Evolutionary conservation across 1,139 yeast genomes (phyloP).

Genomic region (Yamadazyma oceani): DNA sequence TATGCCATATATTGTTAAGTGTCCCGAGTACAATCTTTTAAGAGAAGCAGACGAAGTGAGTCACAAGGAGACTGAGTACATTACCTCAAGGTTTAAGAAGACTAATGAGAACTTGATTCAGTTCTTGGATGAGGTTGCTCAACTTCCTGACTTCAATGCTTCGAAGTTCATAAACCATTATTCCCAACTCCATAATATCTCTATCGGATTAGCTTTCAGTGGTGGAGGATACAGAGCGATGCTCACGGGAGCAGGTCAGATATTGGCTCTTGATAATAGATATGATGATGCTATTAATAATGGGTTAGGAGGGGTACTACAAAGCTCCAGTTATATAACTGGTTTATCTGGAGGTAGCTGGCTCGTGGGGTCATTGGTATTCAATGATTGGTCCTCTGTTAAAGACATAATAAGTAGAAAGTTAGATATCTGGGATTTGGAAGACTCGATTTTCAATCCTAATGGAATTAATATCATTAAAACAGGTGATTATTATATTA

Average conservation of each 20-base stretch:
- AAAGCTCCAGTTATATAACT: slow-evolving; percentile 37
- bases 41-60: slow-evolving; percentile 32
- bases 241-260: slow-evolving; percentile 44
- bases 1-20: slow-evolving; percentile 26
- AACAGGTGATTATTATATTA: slow-evolving; percentile 34
- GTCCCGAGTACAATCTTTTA: slow-evolving; percentile 24
- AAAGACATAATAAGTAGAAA: slow-evolving; percentile 29
- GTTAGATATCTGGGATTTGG: slow-evolving; percentile 38
- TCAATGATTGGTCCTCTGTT: slow-evolving; percentile 41
- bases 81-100: slow-evolving; percentile 25
- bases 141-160: slow-evolving; percentile 36
- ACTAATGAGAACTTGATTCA: slow-evolving; percentile 33
- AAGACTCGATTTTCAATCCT: slow-evolving; percentile 41
- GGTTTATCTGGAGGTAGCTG: slow-evolving; percentile 49
- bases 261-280: slow-evolving; percentile 37
- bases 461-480: slow-evolving; percentile 35
- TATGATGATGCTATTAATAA: slow-evolving; percentile 22
- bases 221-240: slow-evolving; percentile 51
- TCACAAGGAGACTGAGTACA: slow-evolving; percentile 27
- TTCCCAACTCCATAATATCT: slow-evolving; percentile 30
- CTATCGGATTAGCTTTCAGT: slow-evolving; percentile 44
- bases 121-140: slow-evolving; percentile 32
- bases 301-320: slow-evolving; percentile 44
- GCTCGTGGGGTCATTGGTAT: slow-evolving; percentile 40
- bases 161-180: slow-evolving; percentile 26